phyloP scores from a whole-genome alignment of 148 eudicot species.

The Amaranthus hypochondriacus region DNA sequence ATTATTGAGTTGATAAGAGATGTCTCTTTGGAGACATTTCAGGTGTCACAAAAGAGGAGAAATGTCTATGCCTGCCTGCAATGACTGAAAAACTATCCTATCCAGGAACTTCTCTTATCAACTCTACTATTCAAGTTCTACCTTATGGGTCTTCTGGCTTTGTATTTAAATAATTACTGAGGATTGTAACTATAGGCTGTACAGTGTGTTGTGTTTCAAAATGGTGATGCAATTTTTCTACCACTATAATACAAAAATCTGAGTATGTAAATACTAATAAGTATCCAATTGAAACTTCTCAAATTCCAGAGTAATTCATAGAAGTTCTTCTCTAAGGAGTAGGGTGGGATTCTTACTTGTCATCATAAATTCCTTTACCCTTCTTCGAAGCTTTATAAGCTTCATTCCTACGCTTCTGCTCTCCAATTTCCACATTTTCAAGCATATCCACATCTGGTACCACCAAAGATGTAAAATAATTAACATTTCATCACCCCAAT shows the following conservation, averaged over 20 bases:
- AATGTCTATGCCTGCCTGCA: background rate
- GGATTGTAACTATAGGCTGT: background rate
- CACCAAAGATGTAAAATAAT: conserved; percentile 15
- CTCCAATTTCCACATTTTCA: conserved; percentile 97
- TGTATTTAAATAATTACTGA: background rate
- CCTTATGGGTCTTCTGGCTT: background rate
- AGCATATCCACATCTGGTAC: conserved; percentile 82
- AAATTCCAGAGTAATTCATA: no score
- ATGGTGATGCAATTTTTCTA: no score
- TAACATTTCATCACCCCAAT: no score
- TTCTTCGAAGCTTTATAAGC: conserved; percentile 93
- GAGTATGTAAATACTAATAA: no score
- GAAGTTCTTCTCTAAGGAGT: background rate
- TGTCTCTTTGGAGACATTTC: background rate
- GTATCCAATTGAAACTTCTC: no score
- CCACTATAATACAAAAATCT: no score
- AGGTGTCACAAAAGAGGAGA: background rate
- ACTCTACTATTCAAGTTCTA: background rate
- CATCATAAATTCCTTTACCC: conserved; percentile 60
- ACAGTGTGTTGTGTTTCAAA: background rate
- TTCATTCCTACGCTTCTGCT: conserved; percentile 85
- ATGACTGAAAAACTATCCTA: background rate
- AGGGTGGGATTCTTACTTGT: conserved; percentile 50
- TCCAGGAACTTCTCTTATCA: background rate
- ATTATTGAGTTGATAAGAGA: background rate